Percentiles rank a stretch among this genome's conserved stretches.
phyloP scores from a whole-genome alignment of 768 basidiomycete genomes.

The Boletus reticulatus region DNA sequence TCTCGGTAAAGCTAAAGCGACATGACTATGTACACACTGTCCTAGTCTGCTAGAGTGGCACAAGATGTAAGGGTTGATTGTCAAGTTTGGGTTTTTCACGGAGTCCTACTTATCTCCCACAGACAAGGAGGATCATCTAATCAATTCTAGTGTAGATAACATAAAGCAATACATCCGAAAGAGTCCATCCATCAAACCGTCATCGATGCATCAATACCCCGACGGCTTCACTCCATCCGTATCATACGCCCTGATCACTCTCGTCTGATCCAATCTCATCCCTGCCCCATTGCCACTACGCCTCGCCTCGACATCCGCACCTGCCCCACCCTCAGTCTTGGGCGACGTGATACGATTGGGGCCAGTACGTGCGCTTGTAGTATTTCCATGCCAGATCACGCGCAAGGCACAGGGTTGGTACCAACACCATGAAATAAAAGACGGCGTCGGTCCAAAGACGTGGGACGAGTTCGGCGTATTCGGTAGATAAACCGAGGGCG shows the following conservation, averaged over 20 bases:
- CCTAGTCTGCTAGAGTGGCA: too few relatives aligned
- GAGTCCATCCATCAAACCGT: background rate
- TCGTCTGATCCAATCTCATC: slow-evolving; percentile 74
- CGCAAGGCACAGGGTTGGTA: slow-evolving; percentile 81
- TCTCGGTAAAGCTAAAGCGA: too few relatives aligned
- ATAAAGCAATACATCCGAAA: background rate
- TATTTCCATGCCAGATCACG: slow-evolving; percentile 98
- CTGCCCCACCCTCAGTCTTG: slow-evolving; percentile 89
- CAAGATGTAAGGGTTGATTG: too few relatives aligned
- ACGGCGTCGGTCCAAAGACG: slow-evolving; percentile 84
- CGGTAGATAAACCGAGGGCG: slow-evolving; percentile 80
- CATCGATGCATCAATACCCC: slow-evolving; percentile 53
- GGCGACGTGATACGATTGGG: slow-evolving; percentile 95
- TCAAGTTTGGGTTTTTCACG: too few relatives aligned
- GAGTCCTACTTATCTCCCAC: too few relatives aligned
- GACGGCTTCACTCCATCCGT: slow-evolving; percentile 76
- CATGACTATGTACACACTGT: too few relatives aligned
- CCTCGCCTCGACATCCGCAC: background rate
- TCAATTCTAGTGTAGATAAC: background rate
- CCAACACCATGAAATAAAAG: slow-evolving; percentile 84
- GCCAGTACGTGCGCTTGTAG: slow-evolving; percentile 87
- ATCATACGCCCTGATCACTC: slow-evolving; percentile 84
- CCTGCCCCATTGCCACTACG: background rate
- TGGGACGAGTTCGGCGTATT: slow-evolving; percentile 88
- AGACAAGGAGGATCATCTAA: too few relatives aligned